These are phyloP conservation scores for Solanum appendiculatum DNA, from an alignment of 257 asterid genomes.

Conservation along the genomic window DNA sequence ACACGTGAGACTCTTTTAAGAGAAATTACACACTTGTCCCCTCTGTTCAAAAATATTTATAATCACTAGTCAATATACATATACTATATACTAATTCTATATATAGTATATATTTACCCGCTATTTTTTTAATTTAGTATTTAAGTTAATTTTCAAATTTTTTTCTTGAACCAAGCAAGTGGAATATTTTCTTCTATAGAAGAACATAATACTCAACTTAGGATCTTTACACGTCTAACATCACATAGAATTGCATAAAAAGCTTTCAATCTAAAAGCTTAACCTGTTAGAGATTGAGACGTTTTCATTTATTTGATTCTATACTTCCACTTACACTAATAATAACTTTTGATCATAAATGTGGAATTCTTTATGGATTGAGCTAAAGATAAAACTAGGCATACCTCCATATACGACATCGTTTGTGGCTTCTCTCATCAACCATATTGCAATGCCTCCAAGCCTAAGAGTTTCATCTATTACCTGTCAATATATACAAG, in stretches of 20 bases:
- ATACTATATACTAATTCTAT: neutral
- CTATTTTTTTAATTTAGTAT: neutral
- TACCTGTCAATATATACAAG: conserved; percentile 31
- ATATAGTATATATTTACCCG: neutral
- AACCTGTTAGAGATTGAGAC: neutral
- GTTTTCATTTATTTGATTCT: neutral
- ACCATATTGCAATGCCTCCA: conserved; percentile 90
- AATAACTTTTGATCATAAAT: neutral
- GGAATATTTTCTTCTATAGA: neutral
- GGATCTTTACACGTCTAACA: neutral
- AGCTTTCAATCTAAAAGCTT: neutral
- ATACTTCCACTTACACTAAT: neutral
- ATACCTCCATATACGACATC: conserved; percentile 62
- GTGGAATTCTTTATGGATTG: neutral
- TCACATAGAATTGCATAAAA: neutral
- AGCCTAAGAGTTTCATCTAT: conserved; percentile 84
- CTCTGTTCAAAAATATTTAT: neutral
- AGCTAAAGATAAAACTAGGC: neutral
- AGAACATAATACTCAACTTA: neutral
- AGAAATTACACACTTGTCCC: neutral
- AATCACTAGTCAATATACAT: too few species aligned
- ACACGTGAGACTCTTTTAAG: neutral
- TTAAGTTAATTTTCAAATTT: neutral
- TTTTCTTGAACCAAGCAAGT: neutral
- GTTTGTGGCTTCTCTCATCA: conserved; percentile 85